These are phyloP conservation scores for Rhynchospora breviuscula DNA, from an alignment of 176 grass and related monocot genomes.

Conservation along the genomic window DNA sequence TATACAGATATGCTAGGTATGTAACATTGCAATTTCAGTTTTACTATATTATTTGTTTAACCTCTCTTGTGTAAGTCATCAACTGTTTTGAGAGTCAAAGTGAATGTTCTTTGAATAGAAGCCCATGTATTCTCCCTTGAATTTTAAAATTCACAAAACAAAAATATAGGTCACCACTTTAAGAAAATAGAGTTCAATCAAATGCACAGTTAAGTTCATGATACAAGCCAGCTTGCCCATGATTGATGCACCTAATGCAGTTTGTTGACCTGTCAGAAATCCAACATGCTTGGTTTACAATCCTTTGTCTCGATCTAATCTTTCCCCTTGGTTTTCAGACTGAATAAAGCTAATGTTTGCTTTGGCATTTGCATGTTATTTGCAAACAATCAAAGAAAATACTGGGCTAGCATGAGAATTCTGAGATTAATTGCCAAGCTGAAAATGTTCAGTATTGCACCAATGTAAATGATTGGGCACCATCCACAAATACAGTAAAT, in stretches of 20 bases:
- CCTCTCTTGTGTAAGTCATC: slow-evolving; percentile 95
- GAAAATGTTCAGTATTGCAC: too few relatives aligned
- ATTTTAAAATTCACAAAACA: slow-evolving; percentile 12
- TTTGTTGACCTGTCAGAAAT: background rate
- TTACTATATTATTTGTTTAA: slow-evolving; percentile 93
- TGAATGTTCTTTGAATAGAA: slow-evolving; percentile 84
- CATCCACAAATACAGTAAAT: too few relatives aligned
- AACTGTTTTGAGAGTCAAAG: slow-evolving; percentile 63
- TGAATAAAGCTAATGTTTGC: background rate
- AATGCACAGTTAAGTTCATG: background rate
- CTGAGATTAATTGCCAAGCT: too few relatives aligned
- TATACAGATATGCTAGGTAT: too few relatives aligned
- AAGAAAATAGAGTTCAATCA: background rate
- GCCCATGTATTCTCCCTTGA: slow-evolving; percentile 82
- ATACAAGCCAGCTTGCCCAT: background rate
- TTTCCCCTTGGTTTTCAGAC: background rate
- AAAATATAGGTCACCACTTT: slow-evolving; percentile 2
- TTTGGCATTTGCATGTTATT: background rate
- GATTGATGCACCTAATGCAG: background rate
- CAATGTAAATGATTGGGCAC: too few relatives aligned
- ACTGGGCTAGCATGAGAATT: too few relatives aligned
- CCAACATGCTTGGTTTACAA: background rate
- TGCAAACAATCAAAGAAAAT: background rate
- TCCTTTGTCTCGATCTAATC: background rate
- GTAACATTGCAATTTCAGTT: background rate